These are phyloP conservation scores for Moelleriella libera DNA, from an alignment of 2,329 filamentous ascomycete genomes.

Conservation along the genomic window DNA sequence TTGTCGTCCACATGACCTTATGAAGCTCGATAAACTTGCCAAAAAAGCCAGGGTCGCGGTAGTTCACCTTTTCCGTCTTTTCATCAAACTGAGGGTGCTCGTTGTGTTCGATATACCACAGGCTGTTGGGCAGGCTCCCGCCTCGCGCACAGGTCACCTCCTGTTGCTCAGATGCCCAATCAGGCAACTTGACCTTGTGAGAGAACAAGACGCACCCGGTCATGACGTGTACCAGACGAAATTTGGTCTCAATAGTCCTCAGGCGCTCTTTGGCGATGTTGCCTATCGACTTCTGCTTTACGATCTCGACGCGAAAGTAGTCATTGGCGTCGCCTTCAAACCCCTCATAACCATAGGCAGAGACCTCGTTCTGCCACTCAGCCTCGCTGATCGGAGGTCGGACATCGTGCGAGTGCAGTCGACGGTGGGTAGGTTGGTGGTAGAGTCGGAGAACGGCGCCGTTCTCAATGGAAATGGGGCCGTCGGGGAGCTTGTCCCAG, in stretches of 20 bases:
- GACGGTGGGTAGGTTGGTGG: slow-evolving; percentile 69
- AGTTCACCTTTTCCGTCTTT: slow-evolving; percentile 87
- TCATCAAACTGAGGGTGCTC: slow-evolving; percentile 63
- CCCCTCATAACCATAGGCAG: slow-evolving; percentile 92
- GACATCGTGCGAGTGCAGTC: slow-evolving; percentile 91
- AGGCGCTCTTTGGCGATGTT: slow-evolving; percentile 68
- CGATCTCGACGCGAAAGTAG: slow-evolving; percentile 85
- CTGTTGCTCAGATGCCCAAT: slow-evolving; percentile 96
- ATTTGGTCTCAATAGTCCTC: slow-evolving; percentile 92
- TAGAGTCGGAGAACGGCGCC: slow-evolving; percentile 73
- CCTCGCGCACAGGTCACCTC: slow-evolving; percentile 94
- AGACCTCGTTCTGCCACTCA: slow-evolving; percentile 93
- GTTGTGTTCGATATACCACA: slow-evolving; percentile 95
- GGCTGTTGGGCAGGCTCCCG: slow-evolving; percentile 84
- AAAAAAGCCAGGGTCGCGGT: slow-evolving; percentile 85
- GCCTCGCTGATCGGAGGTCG: slow-evolving; percentile 74
- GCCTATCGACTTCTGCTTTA: slow-evolving; percentile 75
- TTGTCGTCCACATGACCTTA: slow-evolving; percentile 97
- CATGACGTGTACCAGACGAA: slow-evolving; percentile 91
- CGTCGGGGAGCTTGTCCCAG: slow-evolving; percentile 61
- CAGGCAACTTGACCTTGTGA: slow-evolving; percentile 96
- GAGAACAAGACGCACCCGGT: slow-evolving; percentile 93
- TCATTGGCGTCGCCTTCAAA: slow-evolving; percentile 97
- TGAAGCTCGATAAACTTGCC: slow-evolving; percentile 97
- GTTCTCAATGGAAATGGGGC: slow-evolving; percentile 54